Base-by-base conservation (phyloP, 148 eudicot genomes). In the Rhododendron ferrugineum region DNA sequence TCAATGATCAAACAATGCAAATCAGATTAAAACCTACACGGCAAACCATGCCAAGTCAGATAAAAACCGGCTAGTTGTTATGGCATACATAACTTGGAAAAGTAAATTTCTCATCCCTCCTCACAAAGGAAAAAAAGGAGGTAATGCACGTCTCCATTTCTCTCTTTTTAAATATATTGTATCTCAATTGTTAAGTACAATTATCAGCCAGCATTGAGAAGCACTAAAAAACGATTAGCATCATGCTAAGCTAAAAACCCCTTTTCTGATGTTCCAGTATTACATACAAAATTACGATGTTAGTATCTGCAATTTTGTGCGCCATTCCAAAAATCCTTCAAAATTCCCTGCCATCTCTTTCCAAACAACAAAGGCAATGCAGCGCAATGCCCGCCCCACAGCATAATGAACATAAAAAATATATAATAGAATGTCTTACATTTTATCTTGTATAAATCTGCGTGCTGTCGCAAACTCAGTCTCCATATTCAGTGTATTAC, bases 361-460 rank as follows among this genome's bases (percentile, higher is more conserved):
- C 56, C 20, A 11, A 78, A 72, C n/a, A 52, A 15, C 50, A 28
- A 44, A 44, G 28, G 70, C 26, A 80, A 40, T 18, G 73, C 73
- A 11, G 73, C 34, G 4, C 73, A 66, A 18, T n/a, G 16, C 77
- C 11, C 26, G 1, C 20, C 80, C 34, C 81, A 74, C 18, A 74
- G 5, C 58, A 79, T 36, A 70, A 49, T 40, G 34, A 62, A 60
- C 26, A 62, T 4, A 62, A 47, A 18, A 20, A 58, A 49, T 23
- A 3, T 52, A 6, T 70, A 42, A 73, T 7, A 6, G 18, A 37
- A 87, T 11, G 54, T 84, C 98, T 94, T 91, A 96, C 98, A 96
- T 96, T 76, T 91, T 94, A 47, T 85, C 86, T 87, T 84, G 91
- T 88, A 96, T 91, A 85, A 84, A 88, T 20, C 66, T 88, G 81